Evolutionary conservation across 148 eudicot species (phyloP).

Genomic region (Gaultheria prostrata): DNA sequence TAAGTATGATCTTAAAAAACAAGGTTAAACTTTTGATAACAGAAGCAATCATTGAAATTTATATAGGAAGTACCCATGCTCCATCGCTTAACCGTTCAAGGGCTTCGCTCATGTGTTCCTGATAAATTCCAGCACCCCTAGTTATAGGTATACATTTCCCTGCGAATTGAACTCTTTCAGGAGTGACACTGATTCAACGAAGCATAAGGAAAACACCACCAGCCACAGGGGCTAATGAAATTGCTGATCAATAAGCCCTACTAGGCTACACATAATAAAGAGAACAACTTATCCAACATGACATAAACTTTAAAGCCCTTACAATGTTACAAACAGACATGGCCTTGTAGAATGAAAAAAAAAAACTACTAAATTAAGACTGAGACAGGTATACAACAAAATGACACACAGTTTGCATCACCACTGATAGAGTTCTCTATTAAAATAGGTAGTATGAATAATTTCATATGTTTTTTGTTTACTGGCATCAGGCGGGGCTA

Average conservation of each 20-base stretch:
- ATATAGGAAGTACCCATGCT: conserved; percentile 64
- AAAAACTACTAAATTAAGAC: neutral
- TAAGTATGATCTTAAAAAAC: neutral
- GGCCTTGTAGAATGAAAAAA: no score
- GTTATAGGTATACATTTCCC: conserved; percentile 98
- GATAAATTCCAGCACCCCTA: conserved; percentile 93
- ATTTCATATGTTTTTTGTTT: neutral
- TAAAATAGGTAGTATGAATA: neutral
- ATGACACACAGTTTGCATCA: no score
- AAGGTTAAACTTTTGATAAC: neutral
- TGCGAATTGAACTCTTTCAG: conserved; percentile 44
- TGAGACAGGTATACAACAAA: neutral
- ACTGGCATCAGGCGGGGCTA: neutral
- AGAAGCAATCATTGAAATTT: neutral
- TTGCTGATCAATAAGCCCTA: conserved; percentile 1
- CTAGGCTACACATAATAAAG: neutral
- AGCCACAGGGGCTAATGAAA: neutral
- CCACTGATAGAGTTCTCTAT: neutral
- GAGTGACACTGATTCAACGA: conserved; percentile 12
- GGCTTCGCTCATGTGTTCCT: conserved; percentile 96
- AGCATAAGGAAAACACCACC: neutral
- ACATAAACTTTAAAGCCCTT: neutral
- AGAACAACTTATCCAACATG: neutral
- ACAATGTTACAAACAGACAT: neutral
- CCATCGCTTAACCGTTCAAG: conserved; percentile 78